Evolutionary conservation across 2,329 filamentous ascomycete species (phyloP).

Genomic region (Fonsecaea monophora): DNA sequence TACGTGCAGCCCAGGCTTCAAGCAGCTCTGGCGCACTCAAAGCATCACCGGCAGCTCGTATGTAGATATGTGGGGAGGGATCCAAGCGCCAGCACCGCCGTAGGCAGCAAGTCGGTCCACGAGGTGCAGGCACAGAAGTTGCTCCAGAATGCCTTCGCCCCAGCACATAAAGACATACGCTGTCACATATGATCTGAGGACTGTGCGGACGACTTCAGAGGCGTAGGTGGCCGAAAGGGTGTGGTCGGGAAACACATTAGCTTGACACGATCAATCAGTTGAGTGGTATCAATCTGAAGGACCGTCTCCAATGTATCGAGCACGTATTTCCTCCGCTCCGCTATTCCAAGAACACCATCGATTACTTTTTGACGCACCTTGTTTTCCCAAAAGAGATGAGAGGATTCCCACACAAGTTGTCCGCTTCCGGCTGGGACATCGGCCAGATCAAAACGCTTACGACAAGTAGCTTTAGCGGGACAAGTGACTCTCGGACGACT

Average conservation of each 20-base stretch:
- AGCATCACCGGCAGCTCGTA: conserved; percentile 93
- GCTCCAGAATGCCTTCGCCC: conserved; percentile 67
- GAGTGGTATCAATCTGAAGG: conserved; percentile 64
- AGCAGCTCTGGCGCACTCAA: conserved; percentile 78
- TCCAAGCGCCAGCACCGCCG: conserved; percentile 93
- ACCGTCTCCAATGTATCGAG: conserved; percentile 56
- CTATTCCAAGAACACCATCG: conserved; percentile 61
- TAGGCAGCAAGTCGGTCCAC: conserved; percentile 86
- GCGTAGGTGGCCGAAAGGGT: conserved; percentile 66
- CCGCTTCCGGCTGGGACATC: conserved; percentile 72
- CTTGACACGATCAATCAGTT: conserved; percentile 43
- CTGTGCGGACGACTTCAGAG: conserved; percentile 68
- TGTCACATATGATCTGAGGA: conserved; percentile 64
- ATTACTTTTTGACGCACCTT: conserved; percentile 67
- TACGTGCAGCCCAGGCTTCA: conserved; percentile 94
- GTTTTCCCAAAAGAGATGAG: conserved; percentile 68
- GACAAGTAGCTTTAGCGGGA: conserved; percentile 71
- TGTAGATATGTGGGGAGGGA: conserved; percentile 80
- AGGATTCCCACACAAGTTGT: conserved; percentile 69
- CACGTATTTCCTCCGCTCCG: conserved; percentile 62
- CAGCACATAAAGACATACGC: conserved; percentile 69
- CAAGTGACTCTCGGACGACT: conserved; percentile 65
- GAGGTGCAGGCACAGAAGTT: conserved; percentile 91
- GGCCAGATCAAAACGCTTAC: conserved; percentile 55
- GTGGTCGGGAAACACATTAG: background rate